Percentiles rank a stretch among this genome's conserved stretches.
Evolutionary conservation across 129 eudicot genomes (phyloP).

Genomic region (Helianthus tuberosus): DNA sequence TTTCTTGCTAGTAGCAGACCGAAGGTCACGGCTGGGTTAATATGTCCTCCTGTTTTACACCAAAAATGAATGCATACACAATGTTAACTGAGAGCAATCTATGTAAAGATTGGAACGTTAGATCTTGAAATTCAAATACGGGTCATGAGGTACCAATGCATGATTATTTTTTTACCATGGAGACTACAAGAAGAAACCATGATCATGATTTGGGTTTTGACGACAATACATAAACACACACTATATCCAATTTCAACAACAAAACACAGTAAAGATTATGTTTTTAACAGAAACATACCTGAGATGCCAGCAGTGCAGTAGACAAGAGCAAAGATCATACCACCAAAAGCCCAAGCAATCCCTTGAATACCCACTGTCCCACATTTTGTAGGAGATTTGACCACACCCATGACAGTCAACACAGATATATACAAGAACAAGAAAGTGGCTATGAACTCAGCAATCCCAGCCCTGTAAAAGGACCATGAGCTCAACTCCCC

Average conservation of each 20-base stretch:
- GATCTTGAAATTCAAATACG: no score
- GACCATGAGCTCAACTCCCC: conserved; percentile 88
- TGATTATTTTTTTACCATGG: no score
- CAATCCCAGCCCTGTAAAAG: conserved; percentile 90
- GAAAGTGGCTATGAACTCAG: conserved; percentile 91
- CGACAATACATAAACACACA: no score
- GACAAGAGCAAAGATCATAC: conserved; percentile 95
- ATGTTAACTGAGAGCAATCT: no score
- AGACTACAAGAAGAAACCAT: no score
- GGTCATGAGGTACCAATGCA: no score
- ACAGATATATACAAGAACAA: conserved; percentile 72
- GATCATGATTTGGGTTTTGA: no score
- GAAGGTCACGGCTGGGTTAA: conserved; percentile 88
- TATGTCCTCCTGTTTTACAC: conserved; percentile 88
- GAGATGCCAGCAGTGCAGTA: conserved; percentile 95
- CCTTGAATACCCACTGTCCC: conserved; percentile 94
- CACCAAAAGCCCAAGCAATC: conserved; percentile 99
- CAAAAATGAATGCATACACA: no score
- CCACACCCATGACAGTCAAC: conserved; percentile 84
- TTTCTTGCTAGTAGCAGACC: conserved; percentile 87
- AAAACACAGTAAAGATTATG: not conserved
- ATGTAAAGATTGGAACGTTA: no score
- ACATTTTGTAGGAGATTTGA: conserved; percentile 55
- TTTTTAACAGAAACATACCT: conserved; percentile 36
- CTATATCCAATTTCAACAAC: not conserved